Evolutionary conservation across 805 yeast genomes (phyloP).

Genomic region (Metschnikowia corniflorae): DNA sequence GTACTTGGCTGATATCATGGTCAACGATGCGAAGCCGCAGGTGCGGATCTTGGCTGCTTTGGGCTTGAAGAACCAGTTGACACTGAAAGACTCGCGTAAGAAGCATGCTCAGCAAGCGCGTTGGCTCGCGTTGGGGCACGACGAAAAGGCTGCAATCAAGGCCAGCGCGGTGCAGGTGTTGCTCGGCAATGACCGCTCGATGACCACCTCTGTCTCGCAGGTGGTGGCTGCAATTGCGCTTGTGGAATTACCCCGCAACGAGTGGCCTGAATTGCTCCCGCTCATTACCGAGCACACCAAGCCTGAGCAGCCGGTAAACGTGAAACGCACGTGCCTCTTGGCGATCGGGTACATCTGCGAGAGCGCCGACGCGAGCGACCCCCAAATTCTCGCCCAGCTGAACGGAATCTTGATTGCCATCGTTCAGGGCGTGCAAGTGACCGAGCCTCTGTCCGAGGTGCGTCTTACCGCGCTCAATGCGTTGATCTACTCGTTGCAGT

Average conservation of each 20-base stretch:
- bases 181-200: slow-evolving; percentile 64
- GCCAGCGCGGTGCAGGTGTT: slow-evolving; percentile 55
- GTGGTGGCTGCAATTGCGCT: slow-evolving; percentile 96
- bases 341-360: slow-evolving; percentile 97
- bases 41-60: slow-evolving; percentile 91
- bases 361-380: slow-evolving; percentile 78
- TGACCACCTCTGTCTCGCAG: slow-evolving; percentile 88
- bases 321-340: slow-evolving; percentile 82
- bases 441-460: slow-evolving; percentile 71
- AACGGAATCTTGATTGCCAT: slow-evolving; percentile 93
- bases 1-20: slow-evolving; percentile 66
- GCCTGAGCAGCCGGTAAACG: slow-evolving; percentile 68
- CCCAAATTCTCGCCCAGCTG: slow-evolving; percentile 75
- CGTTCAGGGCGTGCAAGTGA: slow-evolving; percentile 90
- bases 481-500: slow-evolving; percentile 83
- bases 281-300: slow-evolving; percentile 83
- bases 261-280: slow-evolving; percentile 86
- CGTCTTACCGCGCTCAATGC: slow-evolving; percentile 91
- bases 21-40: slow-evolving; percentile 66
- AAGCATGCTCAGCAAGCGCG: slow-evolving; percentile 59
- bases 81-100: slow-evolving; percentile 70
- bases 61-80: slow-evolving; percentile 80
- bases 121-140: slow-evolving; percentile 64
- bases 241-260: slow-evolving; percentile 81
- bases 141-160: slow-evolving; percentile 62